Percentiles rank a stretch among this genome's conserved stretches.
These are phyloP conservation scores for Cyclotella kingstonii DNA, from an alignment of 108 stramenopile genomes.

Conservation along the genomic window DNA sequence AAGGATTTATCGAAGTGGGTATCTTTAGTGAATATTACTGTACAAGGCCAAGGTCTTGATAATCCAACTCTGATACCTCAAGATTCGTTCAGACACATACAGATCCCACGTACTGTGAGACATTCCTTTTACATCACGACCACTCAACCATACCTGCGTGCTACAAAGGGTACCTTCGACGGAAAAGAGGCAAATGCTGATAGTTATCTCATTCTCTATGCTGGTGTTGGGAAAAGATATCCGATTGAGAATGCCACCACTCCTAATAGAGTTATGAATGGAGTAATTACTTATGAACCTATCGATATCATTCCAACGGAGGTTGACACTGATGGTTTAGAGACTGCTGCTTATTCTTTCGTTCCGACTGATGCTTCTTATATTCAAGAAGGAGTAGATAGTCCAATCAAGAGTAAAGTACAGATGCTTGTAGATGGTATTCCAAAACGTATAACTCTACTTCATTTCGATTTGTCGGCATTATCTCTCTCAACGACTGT, in stretches of 20 bases:
- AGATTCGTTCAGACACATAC: slow-evolving; percentile 14
- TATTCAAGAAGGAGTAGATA: slow-evolving; percentile 8
- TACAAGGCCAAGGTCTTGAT: slow-evolving; percentile 22
- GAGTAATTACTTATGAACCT: slow-evolving; percentile 3
- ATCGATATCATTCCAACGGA: background rate
- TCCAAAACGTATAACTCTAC: slow-evolving; percentile 12
- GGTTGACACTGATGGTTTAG: background rate
- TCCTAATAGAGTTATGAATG: slow-evolving; percentile 4
- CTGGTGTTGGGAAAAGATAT: slow-evolving; percentile 19
- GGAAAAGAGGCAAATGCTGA: slow-evolving; percentile 18
- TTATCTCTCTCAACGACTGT: slow-evolving; percentile 8
- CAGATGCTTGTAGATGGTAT: slow-evolving; percentile 21
- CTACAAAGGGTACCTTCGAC: slow-evolving; percentile 3
- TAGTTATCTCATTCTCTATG: slow-evolving; percentile 17
- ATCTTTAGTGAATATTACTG: slow-evolving; percentile 1
- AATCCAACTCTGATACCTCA: slow-evolving; percentile 13
- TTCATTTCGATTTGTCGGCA: slow-evolving; percentile 23
- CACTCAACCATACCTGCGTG: slow-evolving; percentile 20
- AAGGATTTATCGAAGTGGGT: slow-evolving; percentile 14
- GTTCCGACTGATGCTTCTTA: slow-evolving; percentile 10
- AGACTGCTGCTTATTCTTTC: background rate
- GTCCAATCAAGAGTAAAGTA: background rate
- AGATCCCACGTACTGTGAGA: background rate
- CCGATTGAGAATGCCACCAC: background rate
- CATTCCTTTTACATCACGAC: slow-evolving; percentile 26